Base-by-base conservation (phyloP, 169 alveolate genomes). In the Cryptosporidium ubiquitum region DNA sequence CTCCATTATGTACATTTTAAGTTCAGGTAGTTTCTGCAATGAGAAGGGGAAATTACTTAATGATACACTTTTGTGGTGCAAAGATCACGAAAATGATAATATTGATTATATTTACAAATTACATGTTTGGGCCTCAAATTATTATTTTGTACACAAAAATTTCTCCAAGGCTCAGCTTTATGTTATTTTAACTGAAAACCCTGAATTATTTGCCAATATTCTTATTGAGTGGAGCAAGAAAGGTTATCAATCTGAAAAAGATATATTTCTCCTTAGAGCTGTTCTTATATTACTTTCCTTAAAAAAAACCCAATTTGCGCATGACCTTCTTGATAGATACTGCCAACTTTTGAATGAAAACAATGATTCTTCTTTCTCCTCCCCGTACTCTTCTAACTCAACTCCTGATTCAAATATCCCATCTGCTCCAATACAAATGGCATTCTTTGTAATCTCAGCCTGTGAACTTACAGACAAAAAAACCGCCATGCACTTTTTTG, bases 251-350 rank as follows among this genome's bases (percentile, higher is more conserved):
- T 79, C 89, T 20, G 89, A 79, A 79, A 79, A 64, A 49, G 89
- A 79, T 26, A 31, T 79, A 9, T 79, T 79, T 61, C 68, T 79
- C 18, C 68, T 79, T n/a, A 79, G 89, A 79, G 89, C 89, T n/a
- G 68, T 79, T 5, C 51, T 79, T 23, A 26, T 66, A 12, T 37
- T 79, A 26, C 75, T 79, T 10, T 79, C 89, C 18, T 20, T 79
- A 29, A 26, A 44, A 1, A 79, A 79, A 44, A 42, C 69, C 14
- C 51, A 79, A 26, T 79, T 61, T 40, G 89, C 89, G 0, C 55
- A 64, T 20, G 89, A 79, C 3, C 68, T 79, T 14, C 49, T 60
- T 61, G 79, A 79, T 40, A 79, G 31, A 47, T 79, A 79, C 58
- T 23, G 35, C 12, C 44, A 44, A 44, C 51, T 64, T 3, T 33